Evolutionary conservation across 2,329 filamentous ascomycete species (phyloP), one percentile per base, ranked within the genome.

Genomic region (Beauveria rudraprayagi): DNA sequence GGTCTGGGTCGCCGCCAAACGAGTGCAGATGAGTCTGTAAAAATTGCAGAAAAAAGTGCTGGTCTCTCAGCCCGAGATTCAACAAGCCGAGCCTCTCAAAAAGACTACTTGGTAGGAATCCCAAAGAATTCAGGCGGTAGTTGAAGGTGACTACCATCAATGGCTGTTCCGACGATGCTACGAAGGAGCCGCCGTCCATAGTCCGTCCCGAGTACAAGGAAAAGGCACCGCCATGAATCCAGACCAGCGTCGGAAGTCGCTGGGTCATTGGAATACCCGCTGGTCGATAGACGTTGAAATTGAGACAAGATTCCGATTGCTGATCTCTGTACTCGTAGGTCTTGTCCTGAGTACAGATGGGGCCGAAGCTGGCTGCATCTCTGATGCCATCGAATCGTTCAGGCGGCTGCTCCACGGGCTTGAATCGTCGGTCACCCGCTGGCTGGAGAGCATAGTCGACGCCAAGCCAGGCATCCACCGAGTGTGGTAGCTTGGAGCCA

Each of bases 1-100:
- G 75, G 1, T 68, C 64, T 0, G 76, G 75, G 57, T 85, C 77
- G 3, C 83, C 82, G 0, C 83, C 82, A 58, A 86, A 85, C 2
- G 73, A 67, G 2, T 69, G 65, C 56, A 85, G 82, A 62, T 85
- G 70, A 9, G 73, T 73, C 54, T 83, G 77, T 0, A 85, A 78
- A 75, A 83, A 85, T 64, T 78, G 67, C 1, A 86, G 68, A 2
- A 79, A 77, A 4, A 78, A 77, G 16, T 76, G 74, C 65, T 83
- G 80, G 62, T 85, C 82, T 3, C 80, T 71, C 0, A 85, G 68
- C 0, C 82, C 83, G 1, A 79, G 78, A 62, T 86, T 86, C 9
- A 81, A 61, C 19, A 76, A 57, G 0, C 70, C 71, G 2, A 68
- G 66, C 0, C 72, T 70, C 34, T 76, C 73, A 8, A 73, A 67